Percentiles rank a stretch among this genome's conserved stretches.
phyloP scores from a whole-genome alignment of 2,329 filamentous ascomycete species.

The Fusarium robinianum region DNA sequence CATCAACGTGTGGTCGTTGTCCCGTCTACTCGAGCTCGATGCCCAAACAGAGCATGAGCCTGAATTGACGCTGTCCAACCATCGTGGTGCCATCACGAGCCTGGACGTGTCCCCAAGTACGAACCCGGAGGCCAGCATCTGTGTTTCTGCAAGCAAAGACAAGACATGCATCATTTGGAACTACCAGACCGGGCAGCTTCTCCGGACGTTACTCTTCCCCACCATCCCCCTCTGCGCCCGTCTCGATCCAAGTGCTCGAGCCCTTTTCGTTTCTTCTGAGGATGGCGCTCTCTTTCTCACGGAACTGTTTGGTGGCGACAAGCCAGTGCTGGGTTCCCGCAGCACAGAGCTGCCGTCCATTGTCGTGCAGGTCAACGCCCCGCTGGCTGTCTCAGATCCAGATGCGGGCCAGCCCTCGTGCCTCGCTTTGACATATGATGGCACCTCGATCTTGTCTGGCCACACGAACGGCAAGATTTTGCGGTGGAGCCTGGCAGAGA shows the following conservation, averaged over 20 bases:
- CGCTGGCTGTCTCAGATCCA: conserved; percentile 61
- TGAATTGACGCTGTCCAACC: conserved; percentile 75
- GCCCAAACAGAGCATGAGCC: conserved; percentile 66
- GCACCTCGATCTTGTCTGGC: conserved; percentile 77
- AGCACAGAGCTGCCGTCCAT: conserved; percentile 59
- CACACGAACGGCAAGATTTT: conserved; percentile 79
- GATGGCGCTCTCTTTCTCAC: conserved; percentile 80
- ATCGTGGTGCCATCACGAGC: conserved; percentile 73
- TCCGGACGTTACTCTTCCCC: conserved; percentile 83
- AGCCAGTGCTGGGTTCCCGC: conserved; percentile 58
- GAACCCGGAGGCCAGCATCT: conserved; percentile 74
- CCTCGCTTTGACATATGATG: conserved; percentile 79
- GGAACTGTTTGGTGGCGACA: conserved; percentile 67
- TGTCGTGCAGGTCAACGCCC: conserved; percentile 58
- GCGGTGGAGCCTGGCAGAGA: conserved; percentile 77
- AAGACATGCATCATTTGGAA: conserved; percentile 94
- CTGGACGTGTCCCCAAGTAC: conserved; percentile 67
- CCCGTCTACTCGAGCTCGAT: conserved; percentile 68
- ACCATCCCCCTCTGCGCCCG: conserved; percentile 71
- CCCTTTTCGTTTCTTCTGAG: conserved; percentile 78
- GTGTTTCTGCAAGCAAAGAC: conserved; percentile 81
- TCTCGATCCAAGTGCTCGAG: conserved; percentile 82
- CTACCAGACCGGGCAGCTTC: conserved; percentile 74
- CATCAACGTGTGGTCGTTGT: conserved; percentile 88
- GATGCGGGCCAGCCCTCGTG: conserved; percentile 69